Evolutionary conservation across 495 filamentous ascomycete species (phyloP).

Genomic region (Thermothielavioides terrestris): DNA sequence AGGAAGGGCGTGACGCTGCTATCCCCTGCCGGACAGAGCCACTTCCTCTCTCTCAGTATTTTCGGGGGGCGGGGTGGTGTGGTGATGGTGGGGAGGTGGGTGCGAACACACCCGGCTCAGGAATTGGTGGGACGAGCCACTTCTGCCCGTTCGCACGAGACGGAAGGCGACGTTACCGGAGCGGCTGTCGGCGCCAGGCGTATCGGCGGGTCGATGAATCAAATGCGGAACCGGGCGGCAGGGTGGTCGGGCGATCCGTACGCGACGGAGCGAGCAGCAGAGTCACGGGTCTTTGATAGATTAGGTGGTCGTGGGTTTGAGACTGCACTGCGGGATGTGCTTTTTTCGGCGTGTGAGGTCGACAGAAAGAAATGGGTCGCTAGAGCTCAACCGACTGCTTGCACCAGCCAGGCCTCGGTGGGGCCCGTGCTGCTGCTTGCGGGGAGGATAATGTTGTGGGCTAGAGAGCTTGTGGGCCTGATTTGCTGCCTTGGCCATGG

Average conservation of each 20-base stretch:
- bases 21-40: constrained; percentile 25
- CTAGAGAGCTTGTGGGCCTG: no score
- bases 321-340: constrained; percentile 11
- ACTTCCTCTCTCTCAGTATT: constrained; percentile 10
- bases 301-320: constrained; percentile 9
- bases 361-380: constrained; percentile 27
- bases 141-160: neutral
- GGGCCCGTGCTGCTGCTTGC: constrained; percentile 15
- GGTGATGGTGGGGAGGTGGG: neutral
- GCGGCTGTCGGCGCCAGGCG: neutral
- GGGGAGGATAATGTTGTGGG: no score
- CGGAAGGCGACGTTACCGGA: neutral
- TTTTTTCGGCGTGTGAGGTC: constrained; percentile 30
- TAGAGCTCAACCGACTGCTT: constrained; percentile 14
- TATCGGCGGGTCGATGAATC: neutral
- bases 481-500: constrained; percentile 10
- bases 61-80: neutral
- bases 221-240: neutral
- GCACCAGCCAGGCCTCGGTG: constrained; percentile 5
- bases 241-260: constrained; percentile 3
- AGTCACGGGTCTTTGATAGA: constrained; percentile 18
- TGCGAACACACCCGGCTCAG: no score
- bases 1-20: constrained; percentile 25
- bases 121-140: no score
- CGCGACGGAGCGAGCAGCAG: constrained; percentile 5